These are phyloP conservation scores for Fusarium duplospermum DNA, from an alignment of 2,329 filamentous ascomycete species.

Conservation along the genomic window DNA sequence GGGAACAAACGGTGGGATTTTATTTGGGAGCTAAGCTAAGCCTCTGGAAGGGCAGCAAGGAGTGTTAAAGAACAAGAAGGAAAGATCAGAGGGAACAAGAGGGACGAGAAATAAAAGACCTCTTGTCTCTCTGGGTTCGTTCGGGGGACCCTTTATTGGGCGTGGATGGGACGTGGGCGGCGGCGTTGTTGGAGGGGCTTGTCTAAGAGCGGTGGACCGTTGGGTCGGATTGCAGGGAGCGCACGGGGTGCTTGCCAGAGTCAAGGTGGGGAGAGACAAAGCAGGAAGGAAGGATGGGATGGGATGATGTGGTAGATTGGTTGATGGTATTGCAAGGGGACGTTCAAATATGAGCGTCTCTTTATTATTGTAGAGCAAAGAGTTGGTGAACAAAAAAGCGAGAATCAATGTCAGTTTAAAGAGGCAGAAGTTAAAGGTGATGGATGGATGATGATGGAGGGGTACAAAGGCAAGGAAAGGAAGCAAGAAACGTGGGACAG, in stretches of 20 bases:
- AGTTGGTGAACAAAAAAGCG: conserved; percentile 11
- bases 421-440: background rate
- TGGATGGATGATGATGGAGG: conserved; percentile 20
- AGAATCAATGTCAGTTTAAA: background rate
- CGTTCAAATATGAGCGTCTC: background rate
- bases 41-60: conserved; percentile 28
- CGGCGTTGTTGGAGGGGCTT: conserved; percentile 41
- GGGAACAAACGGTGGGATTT: conserved; percentile 34
- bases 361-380: background rate
- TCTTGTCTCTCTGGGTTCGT: conserved; percentile 28
- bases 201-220: conserved; percentile 46
- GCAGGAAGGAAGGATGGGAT: background rate
- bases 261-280: conserved; percentile 41
- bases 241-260: conserved; percentile 31
- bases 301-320: background rate
- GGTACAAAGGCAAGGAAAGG: conserved; percentile 5
- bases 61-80: conserved; percentile 17
- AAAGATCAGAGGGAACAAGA: conserved; percentile 12
- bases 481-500: background rate
- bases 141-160: conserved; percentile 40
- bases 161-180: conserved; percentile 21
- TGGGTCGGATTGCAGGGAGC: conserved; percentile 46
- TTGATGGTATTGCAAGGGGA: background rate
- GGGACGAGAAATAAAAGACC: conserved; percentile 13
- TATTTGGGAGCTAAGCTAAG: conserved; percentile 45